Evolutionary conservation across 2,329 filamentous ascomycete species (phyloP).

Genomic region (Beauveria scarabaeidicola): DNA sequence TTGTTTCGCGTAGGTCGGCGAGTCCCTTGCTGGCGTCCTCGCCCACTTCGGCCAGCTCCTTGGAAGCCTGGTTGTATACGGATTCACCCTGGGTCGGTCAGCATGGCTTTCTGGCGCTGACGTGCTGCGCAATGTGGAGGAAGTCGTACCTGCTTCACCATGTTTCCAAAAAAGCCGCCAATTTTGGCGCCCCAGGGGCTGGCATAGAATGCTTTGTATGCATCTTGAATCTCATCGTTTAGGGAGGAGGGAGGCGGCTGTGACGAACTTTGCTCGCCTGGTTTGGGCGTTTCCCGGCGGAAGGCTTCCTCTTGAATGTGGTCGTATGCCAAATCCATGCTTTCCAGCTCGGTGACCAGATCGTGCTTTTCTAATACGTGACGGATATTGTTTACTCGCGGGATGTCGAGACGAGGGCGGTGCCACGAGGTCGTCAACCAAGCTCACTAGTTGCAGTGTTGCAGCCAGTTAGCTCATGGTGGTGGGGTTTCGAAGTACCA

Average conservation of each 20-base stretch:
- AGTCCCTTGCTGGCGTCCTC: conserved; percentile 78
- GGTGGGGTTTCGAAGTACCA: conserved; percentile 6
- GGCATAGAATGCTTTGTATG: conserved; percentile 84
- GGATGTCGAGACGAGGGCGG: background rate
- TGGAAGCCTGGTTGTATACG: conserved; percentile 76
- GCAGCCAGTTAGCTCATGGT: background rate
- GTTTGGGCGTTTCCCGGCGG: conserved; percentile 43
- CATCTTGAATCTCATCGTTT: conserved; percentile 86
- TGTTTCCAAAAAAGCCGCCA: conserved; percentile 80
- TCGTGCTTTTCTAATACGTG: background rate
- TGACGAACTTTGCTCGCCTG: conserved; percentile 28
- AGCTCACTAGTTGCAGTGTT: background rate
- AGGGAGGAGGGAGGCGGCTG: conserved; percentile 48
- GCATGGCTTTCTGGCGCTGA: background rate
- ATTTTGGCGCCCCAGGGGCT: conserved; percentile 87
- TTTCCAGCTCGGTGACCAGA: background rate
- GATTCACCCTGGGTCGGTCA: conserved; percentile 53
- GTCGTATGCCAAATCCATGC: conserved; percentile 95
- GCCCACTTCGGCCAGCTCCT: conserved; percentile 72
- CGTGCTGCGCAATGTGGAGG: background rate
- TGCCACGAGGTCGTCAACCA: background rate
- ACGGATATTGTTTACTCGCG: background rate
- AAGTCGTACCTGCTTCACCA: conserved; percentile 74
- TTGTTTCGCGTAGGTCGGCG: conserved; percentile 56
- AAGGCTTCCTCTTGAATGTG: conserved; percentile 83